Evolutionary conservation across 1,139 yeast species (phyloP).

Genomic region (Nakaseomyces uthaithaninus): DNA sequence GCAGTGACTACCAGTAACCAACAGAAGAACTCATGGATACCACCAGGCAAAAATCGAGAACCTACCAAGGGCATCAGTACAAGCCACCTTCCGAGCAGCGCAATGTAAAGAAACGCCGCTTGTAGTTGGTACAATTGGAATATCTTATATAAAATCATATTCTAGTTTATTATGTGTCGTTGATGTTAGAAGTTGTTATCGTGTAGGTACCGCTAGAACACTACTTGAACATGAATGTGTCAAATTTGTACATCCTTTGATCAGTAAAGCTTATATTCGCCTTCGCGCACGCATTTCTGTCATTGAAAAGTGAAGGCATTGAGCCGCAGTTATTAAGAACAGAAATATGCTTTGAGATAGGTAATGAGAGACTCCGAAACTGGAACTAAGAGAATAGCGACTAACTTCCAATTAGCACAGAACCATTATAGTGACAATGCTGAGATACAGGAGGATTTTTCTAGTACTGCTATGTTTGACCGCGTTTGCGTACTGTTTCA

Average conservation of each 20-base stretch:
- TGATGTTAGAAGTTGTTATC: not conserved
- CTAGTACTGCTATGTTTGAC: not conserved
- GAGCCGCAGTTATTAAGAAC: no score
- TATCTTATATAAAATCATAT: conserved; percentile 13
- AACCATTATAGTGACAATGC: no score
- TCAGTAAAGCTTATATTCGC: not conserved
- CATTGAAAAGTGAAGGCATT: no score
- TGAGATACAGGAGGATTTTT: not conserved
- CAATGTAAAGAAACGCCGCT: conserved; percentile 43
- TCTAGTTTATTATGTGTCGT: no score
- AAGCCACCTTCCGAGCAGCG: conserved; percentile 44
- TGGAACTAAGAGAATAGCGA: no score
- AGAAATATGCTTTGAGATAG: no score
- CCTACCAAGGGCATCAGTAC: conserved; percentile 56
- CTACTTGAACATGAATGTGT: no score
- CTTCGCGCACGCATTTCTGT: no score
- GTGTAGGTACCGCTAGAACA: not conserved
- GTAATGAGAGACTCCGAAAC: no score
- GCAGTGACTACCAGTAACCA: conserved; percentile 19
- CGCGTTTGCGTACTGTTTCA: conserved; percentile 22
- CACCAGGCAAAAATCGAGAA: conserved; percentile 54
- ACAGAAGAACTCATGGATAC: conserved; percentile 58
- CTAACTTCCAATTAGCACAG: no score
- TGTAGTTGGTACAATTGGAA: conserved; percentile 27
- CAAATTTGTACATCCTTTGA: not conserved